phyloP scores from a whole-genome alignment of 306 rosid species.

The Hippophae tibetana region DNA sequence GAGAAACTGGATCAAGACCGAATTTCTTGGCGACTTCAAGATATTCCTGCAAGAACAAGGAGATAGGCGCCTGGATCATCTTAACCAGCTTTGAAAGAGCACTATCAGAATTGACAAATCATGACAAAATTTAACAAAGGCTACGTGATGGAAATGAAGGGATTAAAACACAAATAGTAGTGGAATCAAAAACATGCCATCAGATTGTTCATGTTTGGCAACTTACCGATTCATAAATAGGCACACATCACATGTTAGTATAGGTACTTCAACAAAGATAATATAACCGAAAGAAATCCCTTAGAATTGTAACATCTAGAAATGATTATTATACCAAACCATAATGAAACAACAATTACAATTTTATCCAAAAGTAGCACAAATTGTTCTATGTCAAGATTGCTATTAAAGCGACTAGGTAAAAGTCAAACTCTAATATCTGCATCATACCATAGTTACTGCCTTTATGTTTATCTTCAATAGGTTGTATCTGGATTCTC shows the following conservation, averaged over 20 bases:
- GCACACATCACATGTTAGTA: too few relatives aligned
- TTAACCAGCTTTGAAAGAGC: conserved; percentile 1
- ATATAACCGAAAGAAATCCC: background rate
- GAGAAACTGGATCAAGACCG: conserved; percentile 72
- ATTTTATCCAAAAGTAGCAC: conserved; percentile 1
- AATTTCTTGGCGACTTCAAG: conserved; percentile 38
- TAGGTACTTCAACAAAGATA: too few relatives aligned
- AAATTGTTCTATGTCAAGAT: background rate
- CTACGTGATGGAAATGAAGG: background rate
- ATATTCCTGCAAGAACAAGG: conserved; percentile 47
- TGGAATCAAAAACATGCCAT: too few relatives aligned
- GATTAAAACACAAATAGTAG: too few relatives aligned
- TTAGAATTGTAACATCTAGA: background rate
- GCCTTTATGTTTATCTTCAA: conserved; percentile 37
- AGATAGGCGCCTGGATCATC: conserved; percentile 20
- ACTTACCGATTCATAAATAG: too few relatives aligned
- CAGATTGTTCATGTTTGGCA: too few relatives aligned
- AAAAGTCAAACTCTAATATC: conserved; percentile 11
- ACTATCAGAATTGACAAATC: background rate
- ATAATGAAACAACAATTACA: background rate
- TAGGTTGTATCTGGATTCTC: conserved; percentile 77
- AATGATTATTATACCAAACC: background rate
- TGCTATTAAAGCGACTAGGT: too few relatives aligned
- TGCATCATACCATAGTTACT: conserved; percentile 45
- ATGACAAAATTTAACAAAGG: too few relatives aligned